A percentile compares a stretch with the other conserved stretches of the same genome.
Evolutionary conservation across 2,329 filamentous ascomycete species (phyloP).

Genomic region (Cadophora luteo-olivacea): DNA sequence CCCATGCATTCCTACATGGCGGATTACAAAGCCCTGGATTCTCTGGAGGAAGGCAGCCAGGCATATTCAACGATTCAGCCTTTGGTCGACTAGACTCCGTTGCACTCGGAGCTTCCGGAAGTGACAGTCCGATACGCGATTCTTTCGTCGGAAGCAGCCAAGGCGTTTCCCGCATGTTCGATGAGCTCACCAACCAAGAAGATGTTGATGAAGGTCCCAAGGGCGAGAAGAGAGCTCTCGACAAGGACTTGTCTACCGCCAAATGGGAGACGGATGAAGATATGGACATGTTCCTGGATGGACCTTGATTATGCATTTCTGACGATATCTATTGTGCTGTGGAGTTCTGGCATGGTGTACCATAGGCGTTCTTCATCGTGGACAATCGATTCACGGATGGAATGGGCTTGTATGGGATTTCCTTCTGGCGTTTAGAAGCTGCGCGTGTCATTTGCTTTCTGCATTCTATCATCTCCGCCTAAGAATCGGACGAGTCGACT

Average conservation of each 20-base stretch:
- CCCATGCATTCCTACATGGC: constrained; percentile 42
- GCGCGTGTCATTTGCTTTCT: neutral
- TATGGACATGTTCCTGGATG: constrained; percentile 27
- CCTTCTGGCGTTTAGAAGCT: constrained; percentile 7
- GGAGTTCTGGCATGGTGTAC: neutral
- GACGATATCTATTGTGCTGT: neutral
- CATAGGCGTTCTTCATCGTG: neutral
- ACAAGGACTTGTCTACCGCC: neutral
- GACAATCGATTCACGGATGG: neutral
- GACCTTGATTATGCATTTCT: constrained; percentile 10
- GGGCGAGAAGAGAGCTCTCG: constrained; percentile 29
- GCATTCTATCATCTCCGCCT: constrained; percentile 13
- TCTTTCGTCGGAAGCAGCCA: constrained; percentile 36
- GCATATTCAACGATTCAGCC: constrained; percentile 40
- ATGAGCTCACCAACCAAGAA: constrained; percentile 43
- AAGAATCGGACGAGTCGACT: neutral
- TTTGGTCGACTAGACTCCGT: constrained; percentile 40
- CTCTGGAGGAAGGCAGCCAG: constrained; percentile 32
- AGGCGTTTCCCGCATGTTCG: constrained; percentile 41
- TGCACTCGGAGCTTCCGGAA: constrained; percentile 29
- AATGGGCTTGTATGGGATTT: neutral
- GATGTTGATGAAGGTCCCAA: constrained; percentile 37
- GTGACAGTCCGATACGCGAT: constrained; percentile 40
- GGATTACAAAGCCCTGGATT: constrained; percentile 36
- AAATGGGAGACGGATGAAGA: constrained; percentile 27